Conservation (phyloP, 495 filamentous ascomycete species). For the Tetracladium marchalianum region DNA sequence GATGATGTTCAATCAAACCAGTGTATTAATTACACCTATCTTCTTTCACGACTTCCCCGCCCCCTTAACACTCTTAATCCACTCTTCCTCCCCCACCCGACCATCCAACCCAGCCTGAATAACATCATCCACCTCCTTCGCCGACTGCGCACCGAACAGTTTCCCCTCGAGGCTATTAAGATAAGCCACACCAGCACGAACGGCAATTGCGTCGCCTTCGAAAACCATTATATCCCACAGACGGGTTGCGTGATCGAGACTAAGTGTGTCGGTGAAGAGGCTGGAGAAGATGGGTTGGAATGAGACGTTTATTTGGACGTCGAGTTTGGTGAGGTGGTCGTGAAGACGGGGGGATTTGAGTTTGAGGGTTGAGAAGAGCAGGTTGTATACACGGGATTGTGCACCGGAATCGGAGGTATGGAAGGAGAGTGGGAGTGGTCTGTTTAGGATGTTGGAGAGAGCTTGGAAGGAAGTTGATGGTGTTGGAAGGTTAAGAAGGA, state of each 20-base stretch:
- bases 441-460: conserved; percentile 83
- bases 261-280: conserved; percentile 43
- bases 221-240: conserved; percentile 95
- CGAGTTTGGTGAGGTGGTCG: conserved; percentile 46
- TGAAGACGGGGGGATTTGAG: conserved; percentile 65
- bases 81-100: conserved; percentile 52
- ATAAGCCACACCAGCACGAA: conserved; percentile 64
- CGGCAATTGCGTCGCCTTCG: conserved; percentile 75
- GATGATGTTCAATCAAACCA: neutral
- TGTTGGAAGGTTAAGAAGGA: conserved; percentile 71
- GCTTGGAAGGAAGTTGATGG: conserved; percentile 66
- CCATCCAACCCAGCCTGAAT: conserved; percentile 9
- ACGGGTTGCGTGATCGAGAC: conserved; percentile 63
- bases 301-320: conserved; percentile 38
- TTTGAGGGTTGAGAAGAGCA: conserved; percentile 59
- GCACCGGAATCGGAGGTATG: conserved; percentile 66
- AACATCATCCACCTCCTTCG: conserved; percentile 18
- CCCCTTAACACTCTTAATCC: conserved; percentile 56
- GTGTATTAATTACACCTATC: too few species aligned
- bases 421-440: conserved; percentile 80
- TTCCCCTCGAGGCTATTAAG: conserved; percentile 44
- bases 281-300: conserved; percentile 40
- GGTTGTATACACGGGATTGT: conserved; percentile 58
- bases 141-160: conserved; percentile 39
- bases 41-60: conserved; percentile 48